These are phyloP conservation scores for Austroboletus eburneus DNA, from an alignment of 768 basidiomycete genomes.

Conservation along the genomic window DNA sequence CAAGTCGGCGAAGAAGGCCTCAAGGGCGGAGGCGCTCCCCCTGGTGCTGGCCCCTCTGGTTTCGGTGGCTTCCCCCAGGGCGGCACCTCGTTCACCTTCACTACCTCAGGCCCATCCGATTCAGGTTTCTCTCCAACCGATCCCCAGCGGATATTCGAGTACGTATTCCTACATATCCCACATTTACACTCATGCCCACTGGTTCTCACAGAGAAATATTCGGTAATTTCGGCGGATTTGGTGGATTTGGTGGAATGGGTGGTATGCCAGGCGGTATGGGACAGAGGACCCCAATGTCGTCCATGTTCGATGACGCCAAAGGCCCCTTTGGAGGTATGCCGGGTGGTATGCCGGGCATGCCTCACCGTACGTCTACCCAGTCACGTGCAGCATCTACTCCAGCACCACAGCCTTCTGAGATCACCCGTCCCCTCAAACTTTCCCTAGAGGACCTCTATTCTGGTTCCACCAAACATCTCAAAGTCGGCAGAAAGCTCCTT, in stretches of 20 bases:
- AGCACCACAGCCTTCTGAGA: constrained; percentile 46
- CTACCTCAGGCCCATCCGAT: constrained; percentile 40
- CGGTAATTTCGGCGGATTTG: constrained; percentile 31
- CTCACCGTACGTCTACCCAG: constrained; percentile 36
- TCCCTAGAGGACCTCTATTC: constrained; percentile 82
- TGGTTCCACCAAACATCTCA: constrained; percentile 84
- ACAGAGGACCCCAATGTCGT: constrained; percentile 26
- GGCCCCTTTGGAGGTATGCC: constrained; percentile 41
- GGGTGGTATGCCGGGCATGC: constrained; percentile 56
- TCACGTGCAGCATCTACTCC: constrained; percentile 29
- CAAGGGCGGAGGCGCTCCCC: constrained; percentile 62
- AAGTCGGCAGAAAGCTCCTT: constrained; percentile 72
- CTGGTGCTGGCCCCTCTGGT: constrained; percentile 44
- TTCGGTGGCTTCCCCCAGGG: constrained; percentile 48
- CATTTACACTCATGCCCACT: constrained; percentile 4
- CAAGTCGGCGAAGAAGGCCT: constrained; percentile 95
- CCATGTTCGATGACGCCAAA: constrained; percentile 40
- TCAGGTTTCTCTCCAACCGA: constrained; percentile 73
- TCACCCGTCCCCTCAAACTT: constrained; percentile 78
- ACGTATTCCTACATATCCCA: constrained; percentile 30
- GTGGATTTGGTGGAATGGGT: constrained; percentile 38
- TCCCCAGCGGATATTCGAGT: constrained; percentile 88
- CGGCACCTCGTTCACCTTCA: constrained; percentile 54
- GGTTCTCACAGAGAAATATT: constrained; percentile 52
- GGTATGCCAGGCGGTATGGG: no score